A percentile compares a stretch with the other conserved stretches of the same genome.
Evolutionary conservation across 257 asterid species (phyloP).

Genomic region (Salvia rosmarinus): DNA sequence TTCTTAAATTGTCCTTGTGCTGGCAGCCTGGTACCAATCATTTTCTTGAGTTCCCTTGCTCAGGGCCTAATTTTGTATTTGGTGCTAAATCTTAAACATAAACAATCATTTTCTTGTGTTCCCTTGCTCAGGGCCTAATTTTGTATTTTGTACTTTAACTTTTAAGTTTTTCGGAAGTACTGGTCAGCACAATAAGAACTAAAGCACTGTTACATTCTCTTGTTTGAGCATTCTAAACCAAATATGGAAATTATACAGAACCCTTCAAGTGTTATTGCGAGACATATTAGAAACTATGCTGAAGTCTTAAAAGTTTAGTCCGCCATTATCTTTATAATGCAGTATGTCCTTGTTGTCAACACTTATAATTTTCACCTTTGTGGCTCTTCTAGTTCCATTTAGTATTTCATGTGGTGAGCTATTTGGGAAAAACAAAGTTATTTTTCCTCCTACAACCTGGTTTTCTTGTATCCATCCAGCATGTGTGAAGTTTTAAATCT

Average conservation of each 20-base stretch:
- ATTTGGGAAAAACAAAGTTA: not conserved
- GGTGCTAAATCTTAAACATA: not conserved
- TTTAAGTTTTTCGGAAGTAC: not conserved
- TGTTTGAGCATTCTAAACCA: not conserved
- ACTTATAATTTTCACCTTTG: not conserved
- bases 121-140: not conserved
- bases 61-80: not conserved
- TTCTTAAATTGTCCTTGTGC: not conserved
- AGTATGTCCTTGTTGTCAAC: constrained; percentile 1
- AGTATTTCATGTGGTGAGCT: constrained; percentile 2
- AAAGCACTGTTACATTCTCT: not conserved
- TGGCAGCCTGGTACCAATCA: not conserved
- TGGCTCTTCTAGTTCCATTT: constrained; percentile 23
- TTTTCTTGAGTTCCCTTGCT: not conserved
- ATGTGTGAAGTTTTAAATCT: constrained; percentile 25
- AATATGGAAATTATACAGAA: not conserved
- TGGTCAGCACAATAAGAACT: not conserved
- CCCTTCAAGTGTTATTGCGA: not conserved
- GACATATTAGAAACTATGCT: not conserved
- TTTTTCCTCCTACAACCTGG: constrained; percentile 17
- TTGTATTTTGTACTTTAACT: not conserved
- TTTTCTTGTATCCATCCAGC: constrained; percentile 14
- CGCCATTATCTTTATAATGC: not conserved
- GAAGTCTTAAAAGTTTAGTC: not conserved
- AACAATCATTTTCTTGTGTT: not conserved